Evolutionary conservation across 2,329 filamentous ascomycete genomes (phyloP).

Genomic region (Pseudocercospora fijiensis): DNA sequence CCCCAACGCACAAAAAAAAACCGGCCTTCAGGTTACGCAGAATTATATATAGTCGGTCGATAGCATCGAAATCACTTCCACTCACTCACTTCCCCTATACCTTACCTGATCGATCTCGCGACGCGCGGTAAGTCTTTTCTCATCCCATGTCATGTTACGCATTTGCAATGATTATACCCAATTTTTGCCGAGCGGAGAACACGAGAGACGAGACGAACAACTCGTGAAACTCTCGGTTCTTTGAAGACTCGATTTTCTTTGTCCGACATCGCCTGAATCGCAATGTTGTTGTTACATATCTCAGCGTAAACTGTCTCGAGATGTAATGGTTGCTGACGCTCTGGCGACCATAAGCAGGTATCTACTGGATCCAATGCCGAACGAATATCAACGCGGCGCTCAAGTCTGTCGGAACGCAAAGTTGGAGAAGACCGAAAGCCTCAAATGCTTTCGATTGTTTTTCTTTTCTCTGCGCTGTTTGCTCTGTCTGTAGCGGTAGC

Average conservation of each 20-base stretch:
- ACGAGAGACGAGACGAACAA: neutral
- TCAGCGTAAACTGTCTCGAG: neutral
- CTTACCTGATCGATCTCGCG: too few relatives aligned
- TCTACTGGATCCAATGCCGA: too few relatives aligned
- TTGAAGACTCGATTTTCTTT: slow-evolving; percentile 4
- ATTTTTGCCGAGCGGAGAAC: slow-evolving; percentile 6
- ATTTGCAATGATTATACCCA: neutral
- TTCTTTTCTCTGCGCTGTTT: neutral
- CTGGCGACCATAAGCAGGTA: neutral
- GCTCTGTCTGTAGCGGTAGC: slow-evolving; percentile 3
- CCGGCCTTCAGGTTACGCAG: too few relatives aligned
- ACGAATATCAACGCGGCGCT: too few relatives aligned
- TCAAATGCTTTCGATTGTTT: neutral
- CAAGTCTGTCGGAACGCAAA: too few relatives aligned
- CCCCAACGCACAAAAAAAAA: neutral
- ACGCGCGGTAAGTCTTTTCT: neutral
- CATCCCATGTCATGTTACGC: too few relatives aligned
- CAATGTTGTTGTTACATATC: neutral
- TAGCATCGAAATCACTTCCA: neutral
- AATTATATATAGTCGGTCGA: neutral
- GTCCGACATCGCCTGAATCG: slow-evolving; percentile 2
- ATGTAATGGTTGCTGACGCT: neutral
- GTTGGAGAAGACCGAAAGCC: neutral
- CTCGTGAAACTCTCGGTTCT: neutral
- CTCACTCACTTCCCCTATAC: too few relatives aligned